Conservation (phyloP, 805 yeast species). For the Zygotorulaspora sp. region DNA sequence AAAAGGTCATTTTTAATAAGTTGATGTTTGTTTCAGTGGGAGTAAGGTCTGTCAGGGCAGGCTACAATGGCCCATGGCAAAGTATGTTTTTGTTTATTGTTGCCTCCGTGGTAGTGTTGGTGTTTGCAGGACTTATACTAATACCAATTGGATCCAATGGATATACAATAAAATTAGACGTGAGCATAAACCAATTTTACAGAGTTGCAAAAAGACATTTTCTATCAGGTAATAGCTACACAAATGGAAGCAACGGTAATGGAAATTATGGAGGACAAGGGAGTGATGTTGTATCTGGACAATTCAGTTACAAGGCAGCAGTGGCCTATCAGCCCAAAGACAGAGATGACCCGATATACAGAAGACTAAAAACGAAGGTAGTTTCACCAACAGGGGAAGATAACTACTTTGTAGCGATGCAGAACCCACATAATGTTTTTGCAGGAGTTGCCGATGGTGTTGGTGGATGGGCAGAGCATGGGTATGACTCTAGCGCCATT, state of each 20-base stretch:
- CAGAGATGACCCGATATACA: slow-evolving; percentile 48
- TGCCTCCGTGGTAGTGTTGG: slow-evolving; percentile 11
- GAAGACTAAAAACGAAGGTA: slow-evolving; percentile 30
- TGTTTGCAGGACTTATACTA: slow-evolving; percentile 19
- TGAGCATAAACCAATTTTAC: slow-evolving; percentile 8
- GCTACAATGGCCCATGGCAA: slow-evolving; percentile 12
- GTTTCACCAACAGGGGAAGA: slow-evolving; percentile 76
- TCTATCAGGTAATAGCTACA: slow-evolving; percentile 15
- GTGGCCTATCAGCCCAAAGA: slow-evolving; percentile 75
- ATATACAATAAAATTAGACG: slow-evolving; percentile 4
- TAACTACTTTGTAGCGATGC: slow-evolving; percentile 51
- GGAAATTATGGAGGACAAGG: slow-evolving; percentile 2
- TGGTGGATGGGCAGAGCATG: slow-evolving; percentile 94
- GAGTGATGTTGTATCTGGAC: slow-evolving; percentile 4
- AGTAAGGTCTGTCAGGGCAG: slow-evolving; percentile 13
- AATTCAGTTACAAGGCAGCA: slow-evolving; percentile 45
- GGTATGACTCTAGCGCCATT: slow-evolving; percentile 84
- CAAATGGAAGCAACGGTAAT: slow-evolving; percentile 6
- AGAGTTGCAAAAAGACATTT: slow-evolving; percentile 19
- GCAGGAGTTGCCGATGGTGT: slow-evolving; percentile 95
- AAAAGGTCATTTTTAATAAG: no score
- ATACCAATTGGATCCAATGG: slow-evolving; percentile 11
- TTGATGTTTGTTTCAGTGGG: slow-evolving; percentile 20
- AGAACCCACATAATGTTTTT: slow-evolving; percentile 37
- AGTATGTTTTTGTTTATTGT: slow-evolving; percentile 24